Evolutionary conservation across 208 protist species (phyloP).

Genomic region (Leptomonas seymouri): DNA sequence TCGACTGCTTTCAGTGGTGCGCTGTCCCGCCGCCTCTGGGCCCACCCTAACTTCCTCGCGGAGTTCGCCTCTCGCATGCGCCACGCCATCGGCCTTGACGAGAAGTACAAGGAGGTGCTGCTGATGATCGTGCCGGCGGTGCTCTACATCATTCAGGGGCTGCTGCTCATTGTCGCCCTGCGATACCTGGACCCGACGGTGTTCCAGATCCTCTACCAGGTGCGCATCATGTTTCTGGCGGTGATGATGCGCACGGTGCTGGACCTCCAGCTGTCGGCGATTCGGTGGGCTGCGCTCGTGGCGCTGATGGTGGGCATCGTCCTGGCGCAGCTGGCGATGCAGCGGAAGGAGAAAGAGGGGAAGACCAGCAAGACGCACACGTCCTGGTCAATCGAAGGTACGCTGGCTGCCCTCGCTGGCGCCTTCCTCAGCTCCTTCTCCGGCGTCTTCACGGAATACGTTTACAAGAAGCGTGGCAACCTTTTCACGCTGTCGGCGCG

Average conservation of each 20-base stretch:
- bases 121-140: conserved; percentile 58
- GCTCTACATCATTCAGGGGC: conserved; percentile 61
- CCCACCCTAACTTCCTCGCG: background rate
- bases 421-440: conserved; percentile 50
- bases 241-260: conserved; percentile 42
- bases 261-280: conserved; percentile 32
- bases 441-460: conserved; percentile 59
- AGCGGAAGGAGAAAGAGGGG: conserved; percentile 18
- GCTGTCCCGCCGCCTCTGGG: background rate
- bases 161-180: conserved; percentile 48
- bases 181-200: conserved; percentile 53
- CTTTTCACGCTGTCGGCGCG: conserved; percentile 23
- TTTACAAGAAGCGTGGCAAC: conserved; percentile 58
- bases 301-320: conserved; percentile 45
- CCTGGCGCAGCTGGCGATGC: conserved; percentile 42
- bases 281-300: conserved; percentile 53
- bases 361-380: background rate
- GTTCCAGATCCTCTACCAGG: conserved; percentile 69
- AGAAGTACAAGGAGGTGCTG: conserved; percentile 36
- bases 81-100: conserved; percentile 22
- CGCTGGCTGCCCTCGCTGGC: conserved; percentile 33
- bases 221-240: conserved; percentile 59
- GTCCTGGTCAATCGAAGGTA: conserved; percentile 36
- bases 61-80: conserved; percentile 15
- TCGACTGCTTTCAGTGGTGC: background rate